Conservation (phyloP, 2,329 filamentous ascomycete genomes). For the Penicillium polonicum region DNA sequence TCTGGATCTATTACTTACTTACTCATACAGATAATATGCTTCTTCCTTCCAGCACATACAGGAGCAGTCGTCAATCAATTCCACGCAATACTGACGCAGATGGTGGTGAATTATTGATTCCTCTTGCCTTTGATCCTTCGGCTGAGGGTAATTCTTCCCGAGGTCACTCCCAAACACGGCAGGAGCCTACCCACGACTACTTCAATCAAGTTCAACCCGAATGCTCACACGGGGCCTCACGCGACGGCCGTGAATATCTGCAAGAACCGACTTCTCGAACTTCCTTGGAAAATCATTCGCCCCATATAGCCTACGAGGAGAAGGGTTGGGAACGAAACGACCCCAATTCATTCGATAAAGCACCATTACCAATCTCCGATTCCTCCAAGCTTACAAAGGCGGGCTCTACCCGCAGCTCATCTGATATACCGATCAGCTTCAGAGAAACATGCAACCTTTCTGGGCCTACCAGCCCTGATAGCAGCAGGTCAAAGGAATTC, state of each 20-base stretch:
- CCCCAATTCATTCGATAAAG: conserved; percentile 18
- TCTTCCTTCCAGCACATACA: conserved; percentile 73
- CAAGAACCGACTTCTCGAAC: conserved; percentile 28
- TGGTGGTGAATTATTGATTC: conserved; percentile 70
- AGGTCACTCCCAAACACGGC: conserved; percentile 45
- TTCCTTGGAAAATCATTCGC: conserved; percentile 58
- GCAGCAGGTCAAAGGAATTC: conserved; percentile 22
- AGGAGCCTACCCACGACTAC: conserved; percentile 56
- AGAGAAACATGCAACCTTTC: conserved; percentile 44
- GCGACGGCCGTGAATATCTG: conserved; percentile 22
- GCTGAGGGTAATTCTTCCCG: conserved; percentile 51
- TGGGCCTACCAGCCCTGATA: conserved; percentile 33
- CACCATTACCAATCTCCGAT: conserved; percentile 39
- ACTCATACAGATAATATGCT: conserved; percentile 57
- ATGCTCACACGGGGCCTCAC: conserved; percentile 26
- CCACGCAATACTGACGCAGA: conserved; percentile 57
- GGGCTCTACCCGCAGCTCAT: conserved; percentile 49
- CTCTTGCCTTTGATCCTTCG: conserved; percentile 70
- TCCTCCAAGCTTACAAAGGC: conserved; percentile 66
- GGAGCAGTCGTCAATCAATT: conserved; percentile 72
- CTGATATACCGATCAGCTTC: conserved; percentile 38
- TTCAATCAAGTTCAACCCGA: conserved; percentile 45
- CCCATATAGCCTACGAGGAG: conserved; percentile 91
- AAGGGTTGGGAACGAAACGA: conserved; percentile 68
- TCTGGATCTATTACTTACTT: conserved; percentile 1